A percentile compares a stretch with the other conserved stretches of the same genome.
Conservation (phyloP, 2,329 filamentous ascomycete genomes). For the Leptographium galeiforme region DNA sequence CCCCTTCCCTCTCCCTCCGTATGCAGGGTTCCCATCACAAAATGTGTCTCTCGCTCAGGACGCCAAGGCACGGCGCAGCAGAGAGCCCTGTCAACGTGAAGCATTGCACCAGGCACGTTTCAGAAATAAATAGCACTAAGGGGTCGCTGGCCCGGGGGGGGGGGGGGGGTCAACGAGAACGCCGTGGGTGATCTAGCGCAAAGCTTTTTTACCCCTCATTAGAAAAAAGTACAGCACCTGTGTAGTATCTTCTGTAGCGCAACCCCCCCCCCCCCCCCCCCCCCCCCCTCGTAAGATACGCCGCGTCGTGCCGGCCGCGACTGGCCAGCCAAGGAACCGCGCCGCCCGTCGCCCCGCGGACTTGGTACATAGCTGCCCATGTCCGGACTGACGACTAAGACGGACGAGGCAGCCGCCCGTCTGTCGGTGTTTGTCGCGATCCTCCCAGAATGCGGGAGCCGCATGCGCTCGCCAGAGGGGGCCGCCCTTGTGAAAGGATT, state of each 20-base stretch:
- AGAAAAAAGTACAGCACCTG: neutral
- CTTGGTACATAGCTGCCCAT: too few species aligned
- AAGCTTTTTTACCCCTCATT: conserved; percentile 21
- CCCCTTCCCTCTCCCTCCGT: too few species aligned
- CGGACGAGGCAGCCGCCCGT: too few species aligned
- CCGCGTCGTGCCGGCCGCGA: neutral
- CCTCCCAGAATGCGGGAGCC: too few species aligned
- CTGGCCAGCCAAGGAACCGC: neutral
- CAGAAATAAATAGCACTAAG: conserved; percentile 2
- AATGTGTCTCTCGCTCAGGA: too few species aligned
- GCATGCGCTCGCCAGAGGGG: too few species aligned
- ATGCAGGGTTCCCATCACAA: too few species aligned
- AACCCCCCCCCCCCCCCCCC: neutral
- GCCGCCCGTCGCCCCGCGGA: neutral
- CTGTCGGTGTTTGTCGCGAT: too few species aligned
- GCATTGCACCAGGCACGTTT: conserved; percentile 16
- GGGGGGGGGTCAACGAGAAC: too few species aligned
- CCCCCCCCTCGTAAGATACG: neutral
- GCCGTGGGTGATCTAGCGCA: conserved; percentile 25
- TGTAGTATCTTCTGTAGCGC: too few species aligned
- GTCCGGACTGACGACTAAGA: too few species aligned
- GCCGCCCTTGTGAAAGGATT: neutral
- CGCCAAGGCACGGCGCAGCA: too few species aligned
- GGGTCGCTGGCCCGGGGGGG: neutral
- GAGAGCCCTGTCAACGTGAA: conserved; percentile 29